Evolutionary conservation across 805 yeast species (phyloP).

Genomic region (Torulaspora gathmanii): DNA sequence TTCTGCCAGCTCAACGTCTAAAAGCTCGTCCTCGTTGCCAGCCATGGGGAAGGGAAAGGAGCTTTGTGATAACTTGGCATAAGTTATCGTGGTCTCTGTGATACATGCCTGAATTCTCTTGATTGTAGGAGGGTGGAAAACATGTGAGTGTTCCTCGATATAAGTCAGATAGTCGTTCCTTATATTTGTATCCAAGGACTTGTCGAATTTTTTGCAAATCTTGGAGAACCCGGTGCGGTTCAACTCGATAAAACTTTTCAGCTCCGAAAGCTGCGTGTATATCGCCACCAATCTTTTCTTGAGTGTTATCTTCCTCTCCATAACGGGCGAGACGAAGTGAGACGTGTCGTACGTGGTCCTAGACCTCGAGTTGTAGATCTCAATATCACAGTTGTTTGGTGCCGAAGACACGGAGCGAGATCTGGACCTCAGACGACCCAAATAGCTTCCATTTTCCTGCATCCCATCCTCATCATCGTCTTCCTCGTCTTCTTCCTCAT

Average conservation of each 20-base stretch:
- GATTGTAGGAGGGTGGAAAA: slow-evolving; percentile 50
- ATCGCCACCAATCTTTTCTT: slow-evolving; percentile 60
- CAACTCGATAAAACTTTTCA: slow-evolving; percentile 76
- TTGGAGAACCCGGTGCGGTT: slow-evolving; percentile 87
- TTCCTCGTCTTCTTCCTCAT: slow-evolving; percentile 8
- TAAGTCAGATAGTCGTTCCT: slow-evolving; percentile 53
- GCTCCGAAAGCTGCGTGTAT: slow-evolving; percentile 73
- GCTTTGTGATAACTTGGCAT: slow-evolving; percentile 43
- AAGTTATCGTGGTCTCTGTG: slow-evolving; percentile 48
- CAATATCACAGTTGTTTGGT: slow-evolving; percentile 8
- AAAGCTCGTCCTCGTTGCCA: slow-evolving; percentile 9
- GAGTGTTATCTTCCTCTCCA: slow-evolving; percentile 48
- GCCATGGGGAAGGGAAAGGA: slow-evolving; percentile 11
- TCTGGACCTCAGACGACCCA: slow-evolving; percentile 3
- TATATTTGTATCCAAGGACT: slow-evolving; percentile 59
- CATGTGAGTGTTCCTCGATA: slow-evolving; percentile 45
- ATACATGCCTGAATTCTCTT: slow-evolving; percentile 49
- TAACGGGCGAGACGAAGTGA: slow-evolving; percentile 15
- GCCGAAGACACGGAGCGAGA: slow-evolving; percentile 11
- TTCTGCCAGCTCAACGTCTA: slow-evolving; percentile 40
- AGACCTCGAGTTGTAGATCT: slow-evolving; percentile 12
- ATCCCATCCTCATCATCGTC: slow-evolving; percentile 6
- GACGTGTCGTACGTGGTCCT: slow-evolving; percentile 13
- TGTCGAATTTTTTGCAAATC: slow-evolving; percentile 88
- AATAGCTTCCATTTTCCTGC: not conserved